Evolutionary conservation across 257 asterid species (phyloP).

Genomic region (Solanum virginianum): DNA sequence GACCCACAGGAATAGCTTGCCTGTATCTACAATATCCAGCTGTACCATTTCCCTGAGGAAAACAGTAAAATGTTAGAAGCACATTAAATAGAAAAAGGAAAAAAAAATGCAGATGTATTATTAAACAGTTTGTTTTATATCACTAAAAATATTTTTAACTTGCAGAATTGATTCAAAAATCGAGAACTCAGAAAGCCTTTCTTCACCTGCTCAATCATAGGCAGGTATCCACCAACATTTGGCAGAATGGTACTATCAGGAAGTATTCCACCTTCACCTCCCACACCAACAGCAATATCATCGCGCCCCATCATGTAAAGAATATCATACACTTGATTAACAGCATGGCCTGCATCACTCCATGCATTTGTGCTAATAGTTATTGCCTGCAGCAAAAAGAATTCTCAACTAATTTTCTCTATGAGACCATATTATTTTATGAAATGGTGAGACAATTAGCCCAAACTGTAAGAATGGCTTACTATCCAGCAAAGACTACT

Average conservation of each 20-base stretch:
- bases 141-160: background rate
- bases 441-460: background rate
- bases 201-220: conserved; percentile 71
- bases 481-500: background rate
- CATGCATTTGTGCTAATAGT: conserved; percentile 66
- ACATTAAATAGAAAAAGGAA: background rate
- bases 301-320: conserved; percentile 92
- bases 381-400: conserved; percentile 42
- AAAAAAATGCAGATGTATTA: background rate
- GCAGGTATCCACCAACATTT: conserved; percentile 80
- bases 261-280: conserved; percentile 84
- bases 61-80: background rate
- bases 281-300: conserved; percentile 72
- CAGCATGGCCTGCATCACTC: conserved; percentile 68
- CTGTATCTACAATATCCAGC: conserved; percentile 81
- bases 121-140: background rate
- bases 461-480: background rate
- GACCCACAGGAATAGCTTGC: conserved; percentile 70
- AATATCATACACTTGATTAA: conserved; percentile 63
- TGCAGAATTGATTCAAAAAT: background rate
- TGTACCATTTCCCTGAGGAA: conserved; percentile 44
- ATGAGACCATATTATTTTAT: background rate
- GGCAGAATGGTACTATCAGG: conserved; percentile 53
- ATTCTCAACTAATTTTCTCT: background rate
- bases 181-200: background rate